Evolutionary conservation across 1,284 basidiomycete genomes (phyloP).

Genomic region (Ceratobasidium sp.): DNA sequence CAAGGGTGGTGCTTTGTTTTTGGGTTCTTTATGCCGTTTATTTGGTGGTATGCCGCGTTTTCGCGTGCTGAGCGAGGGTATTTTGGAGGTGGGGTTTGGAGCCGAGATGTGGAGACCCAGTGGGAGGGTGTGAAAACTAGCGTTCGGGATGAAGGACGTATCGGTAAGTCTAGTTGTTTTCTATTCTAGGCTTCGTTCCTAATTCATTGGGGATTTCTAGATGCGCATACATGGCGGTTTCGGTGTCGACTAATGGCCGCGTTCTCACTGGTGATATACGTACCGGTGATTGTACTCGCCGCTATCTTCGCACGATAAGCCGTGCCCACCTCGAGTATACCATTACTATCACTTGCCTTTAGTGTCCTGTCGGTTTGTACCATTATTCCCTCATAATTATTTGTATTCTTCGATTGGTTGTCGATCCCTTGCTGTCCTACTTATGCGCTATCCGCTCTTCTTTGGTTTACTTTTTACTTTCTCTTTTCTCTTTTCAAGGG

Average conservation of each 20-base stretch:
- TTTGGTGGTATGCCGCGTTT: slow-evolving; percentile 49
- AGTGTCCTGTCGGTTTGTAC: slow-evolving; percentile 17
- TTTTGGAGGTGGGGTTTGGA: slow-evolving; percentile 41
- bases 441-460: not conserved
- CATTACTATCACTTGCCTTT: slow-evolving; percentile 5
- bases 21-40: slow-evolving; percentile 48
- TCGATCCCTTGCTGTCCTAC: slow-evolving; percentile 1
- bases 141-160: slow-evolving; percentile 38
- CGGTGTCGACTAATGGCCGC: slow-evolving; percentile 48
- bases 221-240: slow-evolving; percentile 49
- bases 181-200: not conserved
- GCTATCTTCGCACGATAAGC: slow-evolving; percentile 47
- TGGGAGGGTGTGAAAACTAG: slow-evolving; percentile 34
- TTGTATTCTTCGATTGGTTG: not conserved
- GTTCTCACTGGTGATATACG: slow-evolving; percentile 48
- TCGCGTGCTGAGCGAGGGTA: slow-evolving; percentile 30
- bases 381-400: not conserved
- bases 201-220: slow-evolving; percentile 25
- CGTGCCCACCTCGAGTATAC: not conserved
- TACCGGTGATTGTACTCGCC: slow-evolving; percentile 50
- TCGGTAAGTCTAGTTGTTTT: slow-evolving; percentile 20
- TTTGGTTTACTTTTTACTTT: slow-evolving; percentile 30
- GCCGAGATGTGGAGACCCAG: slow-evolving; percentile 29
- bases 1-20: slow-evolving; percentile 50
- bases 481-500: slow-evolving; percentile 3